Evolutionary conservation across 169 alveolate genomes (phyloP).

Genomic region (Cryptosporidium canis): DNA sequence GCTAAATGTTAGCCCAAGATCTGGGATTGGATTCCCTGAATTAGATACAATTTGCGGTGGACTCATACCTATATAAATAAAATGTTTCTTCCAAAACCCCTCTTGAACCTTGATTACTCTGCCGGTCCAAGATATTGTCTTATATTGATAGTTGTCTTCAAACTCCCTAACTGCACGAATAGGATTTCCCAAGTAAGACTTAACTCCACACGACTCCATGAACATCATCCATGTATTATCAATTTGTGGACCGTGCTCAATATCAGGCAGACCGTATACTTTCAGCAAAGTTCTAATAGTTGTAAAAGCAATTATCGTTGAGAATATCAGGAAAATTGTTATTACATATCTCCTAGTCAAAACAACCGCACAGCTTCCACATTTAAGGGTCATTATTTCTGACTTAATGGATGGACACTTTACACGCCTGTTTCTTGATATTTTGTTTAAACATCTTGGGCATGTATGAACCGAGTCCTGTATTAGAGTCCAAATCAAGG

Average conservation of each 20-base stretch:
- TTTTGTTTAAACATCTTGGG: conserved; percentile 72
- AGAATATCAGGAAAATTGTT: conserved; percentile 8
- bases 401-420: conserved; percentile 71
- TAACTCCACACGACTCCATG: conserved; percentile 64
- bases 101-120: conserved; percentile 73
- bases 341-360: conserved; percentile 63
- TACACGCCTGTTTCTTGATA: conserved; percentile 61
- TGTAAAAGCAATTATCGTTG: conserved; percentile 42
- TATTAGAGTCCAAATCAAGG: conserved; percentile 72
- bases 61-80: conserved; percentile 68
- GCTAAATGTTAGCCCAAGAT: conserved; percentile 58
- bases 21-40: conserved; percentile 67
- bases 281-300: conserved; percentile 29
- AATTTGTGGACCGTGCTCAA: conserved; percentile 71
- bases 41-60: conserved; percentile 57
- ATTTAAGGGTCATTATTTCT: conserved; percentile 69
- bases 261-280: conserved; percentile 65
- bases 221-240: conserved; percentile 73
- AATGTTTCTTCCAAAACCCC: conserved; percentile 72
- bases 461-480: conserved; percentile 75
- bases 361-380: conserved; percentile 74
- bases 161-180: conserved; percentile 68
- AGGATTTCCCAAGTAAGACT: conserved; percentile 73
- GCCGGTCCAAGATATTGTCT: conserved; percentile 73
- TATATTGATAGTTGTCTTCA: conserved; percentile 66